Percentiles rank a stretch among this genome's conserved stretches.
Conservation (phyloP, 768 basidiomycete species). For the Tylopilus felleus region DNA sequence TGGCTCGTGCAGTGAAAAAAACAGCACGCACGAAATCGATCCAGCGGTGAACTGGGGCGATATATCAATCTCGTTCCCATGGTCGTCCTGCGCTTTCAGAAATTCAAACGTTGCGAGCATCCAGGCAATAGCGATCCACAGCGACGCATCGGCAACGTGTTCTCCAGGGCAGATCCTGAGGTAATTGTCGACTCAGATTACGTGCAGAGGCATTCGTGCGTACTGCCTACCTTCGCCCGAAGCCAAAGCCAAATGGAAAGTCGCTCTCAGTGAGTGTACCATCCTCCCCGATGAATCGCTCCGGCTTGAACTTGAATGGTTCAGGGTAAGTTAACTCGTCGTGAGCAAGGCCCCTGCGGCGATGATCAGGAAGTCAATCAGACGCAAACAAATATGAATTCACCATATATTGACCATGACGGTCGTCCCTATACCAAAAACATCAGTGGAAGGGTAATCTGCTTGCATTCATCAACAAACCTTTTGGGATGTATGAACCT, state of each 20-base stretch:
- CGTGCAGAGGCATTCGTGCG: background rate
- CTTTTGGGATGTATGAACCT: conserved; percentile 23
- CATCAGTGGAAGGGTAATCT: background rate
- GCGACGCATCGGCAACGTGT: conserved; percentile 20
- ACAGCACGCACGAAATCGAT: conserved; percentile 17
- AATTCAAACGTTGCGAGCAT: conserved; percentile 26
- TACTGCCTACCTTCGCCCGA: conserved; percentile 25
- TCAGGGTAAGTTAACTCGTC: conserved; percentile 37
- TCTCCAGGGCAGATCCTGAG: conserved; percentile 23
- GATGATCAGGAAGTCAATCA: background rate
- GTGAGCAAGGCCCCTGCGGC: conserved; percentile 36
- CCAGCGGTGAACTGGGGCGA: conserved; percentile 21
- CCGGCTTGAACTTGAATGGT: conserved; percentile 40
- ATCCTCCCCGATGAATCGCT: conserved; percentile 32
- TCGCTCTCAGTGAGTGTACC: conserved; percentile 11
- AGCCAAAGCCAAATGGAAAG: conserved; percentile 19
- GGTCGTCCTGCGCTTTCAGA: conserved; percentile 20
- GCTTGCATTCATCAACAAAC: conserved; percentile 7
- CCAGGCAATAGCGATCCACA: conserved; percentile 25
- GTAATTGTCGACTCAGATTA: background rate
- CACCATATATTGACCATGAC: conserved; percentile 26
- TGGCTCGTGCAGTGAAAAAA: background rate
- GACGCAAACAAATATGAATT: background rate
- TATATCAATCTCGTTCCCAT: conserved; percentile 23
- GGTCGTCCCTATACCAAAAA: conserved; percentile 12